These are phyloP conservation scores for Tripterygium wilfordii DNA, from an alignment of 177 flowering plant species.

Conservation along the genomic window DNA sequence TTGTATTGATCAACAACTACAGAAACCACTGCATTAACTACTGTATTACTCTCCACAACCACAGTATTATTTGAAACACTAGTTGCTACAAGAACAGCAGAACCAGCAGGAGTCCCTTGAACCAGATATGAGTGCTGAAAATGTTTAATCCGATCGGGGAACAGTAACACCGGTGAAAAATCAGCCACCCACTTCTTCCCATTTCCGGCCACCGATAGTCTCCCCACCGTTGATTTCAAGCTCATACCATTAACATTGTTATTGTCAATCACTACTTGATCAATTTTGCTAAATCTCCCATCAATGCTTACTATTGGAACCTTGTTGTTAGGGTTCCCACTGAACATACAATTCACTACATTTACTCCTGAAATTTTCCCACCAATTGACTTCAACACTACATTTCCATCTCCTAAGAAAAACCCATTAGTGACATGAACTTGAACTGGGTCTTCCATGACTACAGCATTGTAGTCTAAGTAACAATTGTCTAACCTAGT, in stretches of 20 bases:
- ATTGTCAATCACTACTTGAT: constrained; percentile 42
- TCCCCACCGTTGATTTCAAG: constrained; percentile 40
- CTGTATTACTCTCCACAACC: constrained; percentile 35
- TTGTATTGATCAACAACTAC: constrained; percentile 40
- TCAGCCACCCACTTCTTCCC: constrained; percentile 40
- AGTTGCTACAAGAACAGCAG: constrained; percentile 24
- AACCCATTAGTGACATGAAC: constrained; percentile 39
- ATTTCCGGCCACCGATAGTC: constrained; percentile 23
- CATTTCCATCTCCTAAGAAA: constrained; percentile 47
- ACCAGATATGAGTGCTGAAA: constrained; percentile 35
- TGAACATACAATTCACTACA: constrained; percentile 41
- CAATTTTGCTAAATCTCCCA: constrained; percentile 27
- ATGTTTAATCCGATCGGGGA: constrained; percentile 40
- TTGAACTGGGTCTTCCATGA: constrained; percentile 51
- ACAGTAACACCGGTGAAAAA: constrained; percentile 32
- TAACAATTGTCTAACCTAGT: constrained; percentile 44
- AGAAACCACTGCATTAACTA: constrained; percentile 32
- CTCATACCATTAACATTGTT: constrained; percentile 46
- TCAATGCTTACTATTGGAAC: constrained; percentile 33
- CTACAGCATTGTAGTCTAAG: constrained; percentile 42
- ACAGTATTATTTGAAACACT: constrained; percentile 38
- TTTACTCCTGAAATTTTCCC: constrained; percentile 38
- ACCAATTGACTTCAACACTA: constrained; percentile 31
- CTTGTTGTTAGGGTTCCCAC: constrained; percentile 14
- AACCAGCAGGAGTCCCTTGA: constrained; percentile 2